phyloP scores from a whole-genome alignment of 2,329 filamentous ascomycete species.

The Pseudogymnoascus destructans region DNA sequence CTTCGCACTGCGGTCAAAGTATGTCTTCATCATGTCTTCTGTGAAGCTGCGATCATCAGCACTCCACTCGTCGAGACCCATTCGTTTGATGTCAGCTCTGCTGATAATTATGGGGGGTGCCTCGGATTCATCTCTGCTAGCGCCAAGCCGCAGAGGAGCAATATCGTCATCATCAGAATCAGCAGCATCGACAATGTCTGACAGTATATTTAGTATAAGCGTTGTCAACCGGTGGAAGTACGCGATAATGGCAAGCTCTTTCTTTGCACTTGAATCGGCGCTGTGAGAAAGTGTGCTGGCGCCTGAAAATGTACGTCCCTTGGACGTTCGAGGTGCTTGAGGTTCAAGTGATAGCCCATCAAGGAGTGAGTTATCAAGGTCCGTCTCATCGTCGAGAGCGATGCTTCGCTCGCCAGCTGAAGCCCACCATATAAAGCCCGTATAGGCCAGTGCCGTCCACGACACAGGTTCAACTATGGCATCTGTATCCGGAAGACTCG shows the following conservation, averaged over 20 bases:
- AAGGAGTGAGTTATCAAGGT: constrained; percentile 42
- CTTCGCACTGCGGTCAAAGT: constrained; percentile 50
- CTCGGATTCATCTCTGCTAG: constrained; percentile 29
- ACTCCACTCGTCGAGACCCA: constrained; percentile 73
- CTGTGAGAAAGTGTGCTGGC: constrained; percentile 17
- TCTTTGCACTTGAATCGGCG: constrained; percentile 26
- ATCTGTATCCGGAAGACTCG: constrained; percentile 38
- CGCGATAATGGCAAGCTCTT: constrained; percentile 57
- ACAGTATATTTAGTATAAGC: constrained; percentile 47
- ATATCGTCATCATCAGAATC: constrained; percentile 26
- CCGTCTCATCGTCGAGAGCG: constrained; percentile 46
- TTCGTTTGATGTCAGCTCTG: constrained; percentile 50
- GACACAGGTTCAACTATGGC: constrained; percentile 48
- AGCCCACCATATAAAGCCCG: constrained; percentile 83
- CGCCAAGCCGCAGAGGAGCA: constrained; percentile 28
- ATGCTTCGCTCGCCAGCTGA: constrained; percentile 62
- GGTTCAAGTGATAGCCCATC: constrained; percentile 35
- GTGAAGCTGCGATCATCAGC: constrained; percentile 56
- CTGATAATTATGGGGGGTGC: constrained; percentile 38
- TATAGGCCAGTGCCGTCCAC: constrained; percentile 66
- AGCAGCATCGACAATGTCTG: constrained; percentile 42
- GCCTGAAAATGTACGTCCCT: constrained; percentile 30
- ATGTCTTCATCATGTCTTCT: constrained; percentile 45
- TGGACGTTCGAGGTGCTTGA: constrained; percentile 14
- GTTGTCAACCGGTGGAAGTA: constrained; percentile 71